phyloP scores from a whole-genome alignment of 108 stramenopile species.

The Nitzschia palea region DNA sequence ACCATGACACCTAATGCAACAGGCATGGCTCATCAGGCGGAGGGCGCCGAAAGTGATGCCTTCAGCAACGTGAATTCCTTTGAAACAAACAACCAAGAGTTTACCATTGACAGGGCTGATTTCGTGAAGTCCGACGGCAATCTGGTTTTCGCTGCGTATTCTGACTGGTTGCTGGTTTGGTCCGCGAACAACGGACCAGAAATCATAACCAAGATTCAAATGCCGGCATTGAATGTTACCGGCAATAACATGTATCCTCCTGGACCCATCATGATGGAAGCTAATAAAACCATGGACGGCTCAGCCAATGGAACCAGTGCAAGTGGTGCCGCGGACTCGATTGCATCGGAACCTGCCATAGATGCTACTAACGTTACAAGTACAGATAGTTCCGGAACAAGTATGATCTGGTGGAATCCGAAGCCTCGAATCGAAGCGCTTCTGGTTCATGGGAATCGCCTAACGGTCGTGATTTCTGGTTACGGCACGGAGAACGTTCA shows the following conservation, averaged over 20 bases:
- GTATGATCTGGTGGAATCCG: background rate
- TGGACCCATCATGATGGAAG: background rate
- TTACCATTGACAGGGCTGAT: conserved; percentile 51
- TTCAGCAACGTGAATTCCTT: conserved; percentile 18
- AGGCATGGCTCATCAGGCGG: background rate
- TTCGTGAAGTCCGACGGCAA: conserved; percentile 52
- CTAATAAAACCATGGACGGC: background rate
- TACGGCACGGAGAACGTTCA: conserved; percentile 1
- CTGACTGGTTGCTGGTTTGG: conserved; percentile 36
- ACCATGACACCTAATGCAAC: background rate
- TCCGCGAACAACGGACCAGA: conserved; percentile 7
- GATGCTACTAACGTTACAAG: too few relatives aligned
- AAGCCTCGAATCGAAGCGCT: conserved; percentile 25
- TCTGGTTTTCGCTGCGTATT: conserved; percentile 43
- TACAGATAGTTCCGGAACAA: too few relatives aligned
- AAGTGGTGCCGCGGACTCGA: background rate
- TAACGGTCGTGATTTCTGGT: conserved; percentile 20
- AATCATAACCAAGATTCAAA: conserved; percentile 18
- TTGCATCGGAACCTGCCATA: background rate
- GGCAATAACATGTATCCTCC: too few relatives aligned
- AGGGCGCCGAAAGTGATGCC: background rate
- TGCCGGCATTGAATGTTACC: conserved; percentile 12
- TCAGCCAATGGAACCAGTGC: background rate
- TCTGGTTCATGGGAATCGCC: conserved; percentile 17
- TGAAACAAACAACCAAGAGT: conserved; percentile 65